Percentiles rank a stretch among this genome's conserved stretches.
phyloP scores from a whole-genome alignment of 495 filamentous ascomycete species.

The Friedmanniomyces simplex region DNA sequence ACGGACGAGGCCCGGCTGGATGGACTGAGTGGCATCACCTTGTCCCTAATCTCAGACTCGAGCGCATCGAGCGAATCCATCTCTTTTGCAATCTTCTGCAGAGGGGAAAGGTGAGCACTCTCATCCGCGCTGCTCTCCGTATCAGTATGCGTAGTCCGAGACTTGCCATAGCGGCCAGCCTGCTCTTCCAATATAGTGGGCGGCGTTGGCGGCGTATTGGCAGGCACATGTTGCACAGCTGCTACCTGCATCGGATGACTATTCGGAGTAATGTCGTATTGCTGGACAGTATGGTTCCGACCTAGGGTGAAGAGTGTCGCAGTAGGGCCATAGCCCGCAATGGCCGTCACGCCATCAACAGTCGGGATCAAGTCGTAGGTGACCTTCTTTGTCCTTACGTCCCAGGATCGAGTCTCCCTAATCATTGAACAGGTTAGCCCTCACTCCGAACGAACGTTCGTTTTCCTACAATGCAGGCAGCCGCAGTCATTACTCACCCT shows the following conservation, averaged over 20 bases:
- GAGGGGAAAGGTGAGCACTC: slow-evolving; percentile 43
- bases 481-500: too few relatives aligned
- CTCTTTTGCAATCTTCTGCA: slow-evolving; percentile 53
- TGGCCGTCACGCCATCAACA: slow-evolving; percentile 64
- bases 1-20: slow-evolving; percentile 32
- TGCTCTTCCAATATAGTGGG: slow-evolving; percentile 62
- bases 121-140: slow-evolving; percentile 53
- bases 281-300: slow-evolving; percentile 78
- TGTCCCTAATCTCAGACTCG: slow-evolving; percentile 40
- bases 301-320: slow-evolving; percentile 90
- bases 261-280: slow-evolving; percentile 75
- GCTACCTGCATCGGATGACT: slow-evolving; percentile 55
- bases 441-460: too few relatives aligned
- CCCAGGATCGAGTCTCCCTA: slow-evolving; percentile 89
- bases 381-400: slow-evolving; percentile 92
- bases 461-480: too few relatives aligned
- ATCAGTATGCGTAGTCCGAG: slow-evolving; percentile 47
- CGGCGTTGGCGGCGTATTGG: slow-evolving; percentile 63
- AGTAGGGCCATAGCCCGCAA: slow-evolving; percentile 79
- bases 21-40: slow-evolving; percentile 35
- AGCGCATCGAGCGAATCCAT: slow-evolving; percentile 48
- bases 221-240: slow-evolving; percentile 73
- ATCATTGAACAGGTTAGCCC: slow-evolving; percentile 15
- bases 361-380: slow-evolving; percentile 81
- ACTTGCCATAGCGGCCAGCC: slow-evolving; percentile 23